A percentile compares a stretch with the other conserved stretches of the same genome.
Conservation (phyloP, 1,284 basidiomycete species). For the Termitomyces sp. region DNA sequence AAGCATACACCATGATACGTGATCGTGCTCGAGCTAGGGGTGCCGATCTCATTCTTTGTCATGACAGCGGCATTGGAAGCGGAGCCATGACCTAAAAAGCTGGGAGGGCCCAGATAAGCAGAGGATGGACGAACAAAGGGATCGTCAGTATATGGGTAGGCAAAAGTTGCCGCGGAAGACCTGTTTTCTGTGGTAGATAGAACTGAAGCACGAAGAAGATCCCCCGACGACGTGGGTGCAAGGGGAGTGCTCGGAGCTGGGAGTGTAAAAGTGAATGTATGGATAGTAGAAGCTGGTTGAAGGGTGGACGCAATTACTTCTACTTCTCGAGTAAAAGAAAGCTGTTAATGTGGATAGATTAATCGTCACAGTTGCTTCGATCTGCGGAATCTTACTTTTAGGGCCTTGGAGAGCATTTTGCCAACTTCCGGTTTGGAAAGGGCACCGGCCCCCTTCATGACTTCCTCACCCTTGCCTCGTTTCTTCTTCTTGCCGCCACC, state of each 20-base stretch:
- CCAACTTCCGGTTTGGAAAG: constrained; percentile 79
- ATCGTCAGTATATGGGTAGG: constrained; percentile 68
- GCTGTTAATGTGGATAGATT: constrained; percentile 35
- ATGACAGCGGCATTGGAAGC: constrained; percentile 36
- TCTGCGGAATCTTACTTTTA: constrained; percentile 58
- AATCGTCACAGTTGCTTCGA: background rate
- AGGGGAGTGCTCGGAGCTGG: constrained; percentile 69
- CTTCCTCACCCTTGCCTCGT: constrained; percentile 56
- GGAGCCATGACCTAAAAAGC: constrained; percentile 45
- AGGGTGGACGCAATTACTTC: constrained; percentile 91
- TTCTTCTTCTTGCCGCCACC: constrained; percentile 62
- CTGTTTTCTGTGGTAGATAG: constrained; percentile 55
- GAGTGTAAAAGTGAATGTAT: constrained; percentile 86
- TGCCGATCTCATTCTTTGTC: constrained; percentile 36
- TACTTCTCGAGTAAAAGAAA: constrained; percentile 87
- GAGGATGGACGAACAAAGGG: constrained; percentile 74
- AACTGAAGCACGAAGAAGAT: constrained; percentile 67
- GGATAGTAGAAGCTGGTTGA: constrained; percentile 87
- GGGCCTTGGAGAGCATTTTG: constrained; percentile 84
- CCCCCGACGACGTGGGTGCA: constrained; percentile 64
- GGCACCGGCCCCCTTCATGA: constrained; percentile 65
- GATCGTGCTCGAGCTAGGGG: constrained; percentile 43
- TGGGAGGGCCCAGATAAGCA: constrained; percentile 69
- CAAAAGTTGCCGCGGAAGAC: constrained; percentile 58
- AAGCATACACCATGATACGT: constrained; percentile 88